Evolutionary conservation across 2,329 filamentous ascomycete species (phyloP), one percentile per base, ranked within the genome.

Genomic region (Stemphylium beticola): DNA sequence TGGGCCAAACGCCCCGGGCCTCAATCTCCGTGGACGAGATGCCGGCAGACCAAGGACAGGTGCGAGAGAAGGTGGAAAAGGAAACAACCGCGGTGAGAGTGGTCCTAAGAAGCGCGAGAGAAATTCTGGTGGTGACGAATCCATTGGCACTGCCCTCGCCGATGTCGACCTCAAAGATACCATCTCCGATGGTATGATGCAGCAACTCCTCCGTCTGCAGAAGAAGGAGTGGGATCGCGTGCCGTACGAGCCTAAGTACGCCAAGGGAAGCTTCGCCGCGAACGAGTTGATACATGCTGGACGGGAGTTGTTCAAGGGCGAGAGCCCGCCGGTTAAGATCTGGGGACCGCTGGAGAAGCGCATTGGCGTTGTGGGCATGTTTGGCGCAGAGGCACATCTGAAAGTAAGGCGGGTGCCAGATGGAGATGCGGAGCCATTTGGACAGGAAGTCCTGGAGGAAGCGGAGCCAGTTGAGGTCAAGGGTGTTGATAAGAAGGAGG

Each of bases 231-330:
- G 73, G 73, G 73, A 74, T 53, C 64, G 66, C 31, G 64, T 65
- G 51, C 58, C 68, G 4, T 75, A 74, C 39, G 64, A 69, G 62
- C 73, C 73, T 20, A 74, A 70, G 55, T 75, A 75, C 36, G 61
- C 64, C 3, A 60, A 63, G 7, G 71, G 67, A n/a, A 73, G 70
- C 50, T 64, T 71, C 38, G 71, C 61, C 1, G 69, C 68, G 17
- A 62, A 65, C 20, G 64, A 72, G 44, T 38, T 75, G 57, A 63
- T 74, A 40, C 62, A 72, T 43, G 62, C 61, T 8, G 72, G 72
- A 10, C 57, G 69, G 42, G 67, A 70, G 47, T 45, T 75, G 15
- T 72, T 74, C 43, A 67, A 56, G 48, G 73, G 73, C 8, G 69
- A 74, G 55, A 42, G 50, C n/a, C 60, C 69, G 29, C 64, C 64